phyloP scores from a whole-genome alignment of 106 monocot species.

The Dendrobium nobile region DNA sequence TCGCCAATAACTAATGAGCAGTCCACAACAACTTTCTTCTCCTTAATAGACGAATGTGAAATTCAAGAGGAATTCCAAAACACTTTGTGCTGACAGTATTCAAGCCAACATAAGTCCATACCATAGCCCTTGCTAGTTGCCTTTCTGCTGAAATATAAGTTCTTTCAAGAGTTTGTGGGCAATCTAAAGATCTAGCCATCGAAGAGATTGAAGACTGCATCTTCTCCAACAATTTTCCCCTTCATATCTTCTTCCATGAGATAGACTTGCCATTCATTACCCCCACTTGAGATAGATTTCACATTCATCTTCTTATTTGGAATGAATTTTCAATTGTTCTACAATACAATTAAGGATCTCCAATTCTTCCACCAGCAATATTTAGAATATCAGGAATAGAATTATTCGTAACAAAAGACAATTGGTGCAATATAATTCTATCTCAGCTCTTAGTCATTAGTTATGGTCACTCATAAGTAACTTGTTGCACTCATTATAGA shows the following conservation, averaged over 20 bases:
- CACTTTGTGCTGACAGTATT: constrained; percentile 30
- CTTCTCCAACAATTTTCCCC: constrained; percentile 61
- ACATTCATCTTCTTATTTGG: too few relatives aligned
- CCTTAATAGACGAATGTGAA: constrained; percentile 75
- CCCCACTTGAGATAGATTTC: too few relatives aligned
- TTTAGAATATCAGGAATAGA: too few relatives aligned
- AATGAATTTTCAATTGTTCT: too few relatives aligned
- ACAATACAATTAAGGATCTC: too few relatives aligned
- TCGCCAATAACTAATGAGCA: constrained; percentile 29
- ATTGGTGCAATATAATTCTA: too few relatives aligned
- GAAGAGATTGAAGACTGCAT: constrained; percentile 64
- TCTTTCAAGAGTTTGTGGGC: constrained; percentile 63
- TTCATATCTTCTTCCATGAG: not conserved
- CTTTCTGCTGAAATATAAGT: constrained; percentile 63
- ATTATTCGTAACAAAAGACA: too few relatives aligned
- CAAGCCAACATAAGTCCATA: constrained; percentile 85
- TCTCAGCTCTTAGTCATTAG: too few relatives aligned
- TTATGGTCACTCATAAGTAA: too few relatives aligned
- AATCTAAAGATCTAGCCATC: constrained; percentile 51
- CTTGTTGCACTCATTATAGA: too few relatives aligned
- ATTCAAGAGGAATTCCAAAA: constrained; percentile 77
- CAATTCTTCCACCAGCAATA: too few relatives aligned
- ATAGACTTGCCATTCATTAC: too few relatives aligned
- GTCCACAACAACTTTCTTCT: constrained; percentile 46
- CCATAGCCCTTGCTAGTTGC: constrained; percentile 97